These are phyloP conservation scores for Suillus plorans DNA, from an alignment of 768 basidiomycete species.

Conservation along the genomic window DNA sequence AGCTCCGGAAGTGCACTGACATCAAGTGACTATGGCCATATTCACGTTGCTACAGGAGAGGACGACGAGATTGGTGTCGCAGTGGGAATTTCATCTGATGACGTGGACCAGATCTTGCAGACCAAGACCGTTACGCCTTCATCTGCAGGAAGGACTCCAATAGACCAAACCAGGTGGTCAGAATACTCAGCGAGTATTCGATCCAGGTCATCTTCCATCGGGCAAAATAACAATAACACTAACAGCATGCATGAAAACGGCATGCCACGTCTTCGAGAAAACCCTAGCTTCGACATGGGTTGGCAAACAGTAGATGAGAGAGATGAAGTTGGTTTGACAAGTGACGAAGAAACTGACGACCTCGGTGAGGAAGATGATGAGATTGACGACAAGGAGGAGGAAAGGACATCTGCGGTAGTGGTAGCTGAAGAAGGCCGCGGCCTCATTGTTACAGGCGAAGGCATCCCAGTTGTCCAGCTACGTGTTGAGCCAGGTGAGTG, in stretches of 20 bases:
- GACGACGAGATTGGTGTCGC: constrained; percentile 54
- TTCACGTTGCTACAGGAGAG: constrained; percentile 61
- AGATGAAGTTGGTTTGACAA: constrained; percentile 61
- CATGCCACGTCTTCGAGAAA: constrained; percentile 51
- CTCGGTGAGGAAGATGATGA: constrained; percentile 53
- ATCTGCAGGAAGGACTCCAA: constrained; percentile 48
- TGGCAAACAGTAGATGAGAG: constrained; percentile 76
- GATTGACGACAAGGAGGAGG: constrained; percentile 54
- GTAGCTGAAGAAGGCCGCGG: constrained; percentile 84
- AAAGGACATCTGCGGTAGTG: constrained; percentile 74
- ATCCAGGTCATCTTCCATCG: constrained; percentile 70
- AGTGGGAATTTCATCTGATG: constrained; percentile 65
- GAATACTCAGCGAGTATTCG: constrained; percentile 64
- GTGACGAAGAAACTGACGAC: constrained; percentile 51
- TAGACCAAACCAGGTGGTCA: constrained; percentile 75
- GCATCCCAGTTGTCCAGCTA: constrained; percentile 57
- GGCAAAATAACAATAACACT: constrained; percentile 42
- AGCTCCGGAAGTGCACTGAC: constrained; percentile 63
- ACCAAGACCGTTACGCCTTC: constrained; percentile 48
- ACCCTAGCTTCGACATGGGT: constrained; percentile 73
- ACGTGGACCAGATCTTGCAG: constrained; percentile 59
- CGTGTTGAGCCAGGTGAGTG: constrained; percentile 71
- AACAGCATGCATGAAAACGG: constrained; percentile 40
- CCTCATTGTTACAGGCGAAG: constrained; percentile 75
- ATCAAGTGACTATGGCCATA: constrained; percentile 61